Base-by-base conservation (phyloP, 768 basidiomycete genomes). In the Trametes cingulata region DNA sequence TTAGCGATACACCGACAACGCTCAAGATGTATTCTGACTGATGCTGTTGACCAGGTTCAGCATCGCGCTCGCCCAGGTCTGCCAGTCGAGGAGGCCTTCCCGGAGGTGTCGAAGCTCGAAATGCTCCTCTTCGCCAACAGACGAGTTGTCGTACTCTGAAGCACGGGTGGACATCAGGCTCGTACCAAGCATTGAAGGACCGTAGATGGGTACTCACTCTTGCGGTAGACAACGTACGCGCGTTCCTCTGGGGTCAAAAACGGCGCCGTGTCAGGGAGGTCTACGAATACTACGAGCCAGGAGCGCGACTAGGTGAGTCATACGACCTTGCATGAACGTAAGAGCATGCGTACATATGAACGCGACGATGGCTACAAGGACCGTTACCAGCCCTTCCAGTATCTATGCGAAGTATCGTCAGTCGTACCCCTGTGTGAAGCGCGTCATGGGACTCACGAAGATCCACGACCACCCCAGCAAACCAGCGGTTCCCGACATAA, bases 231-330 rank as follows among this genome's bases (percentile, higher is more conserved):
- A 14, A 85, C 70, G 60, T 76, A 86, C 0, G 80, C 69, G 9
- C 81, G 78, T 64, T 87, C 85, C 64, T 86, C 82, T 0, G 78
- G 80, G 0, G 84, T 86, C 22, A 89, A 71, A 70, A 88, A 87
- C 20, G 63, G 72, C 0, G 86, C 86, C 0, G 84, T 84, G 2
- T 69, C 70, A 0, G 85, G 85, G 60, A 82, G 85, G 67, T 88
- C 87, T 15, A 85, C 81, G 66, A 90, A 65, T 9, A 86, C 83
- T 87, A 25, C 7, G 14, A 20, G 10, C 19, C 45, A 24, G 15
- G 25, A 14, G 49, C 20, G n/a, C n/a, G n/a, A 14, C 37, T 15
- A 17, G 15, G 27, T 24, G 36, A 19, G 24, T 9, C 10, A 33
- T 33, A 33, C 10, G 29, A 33, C 10, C 27, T 27, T 15, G 29